Percentiles rank a stretch among this genome's conserved stretches.
Evolutionary conservation across 2,329 filamentous ascomycete species (phyloP).

Genomic region (Metarhizium anisopliae): DNA sequence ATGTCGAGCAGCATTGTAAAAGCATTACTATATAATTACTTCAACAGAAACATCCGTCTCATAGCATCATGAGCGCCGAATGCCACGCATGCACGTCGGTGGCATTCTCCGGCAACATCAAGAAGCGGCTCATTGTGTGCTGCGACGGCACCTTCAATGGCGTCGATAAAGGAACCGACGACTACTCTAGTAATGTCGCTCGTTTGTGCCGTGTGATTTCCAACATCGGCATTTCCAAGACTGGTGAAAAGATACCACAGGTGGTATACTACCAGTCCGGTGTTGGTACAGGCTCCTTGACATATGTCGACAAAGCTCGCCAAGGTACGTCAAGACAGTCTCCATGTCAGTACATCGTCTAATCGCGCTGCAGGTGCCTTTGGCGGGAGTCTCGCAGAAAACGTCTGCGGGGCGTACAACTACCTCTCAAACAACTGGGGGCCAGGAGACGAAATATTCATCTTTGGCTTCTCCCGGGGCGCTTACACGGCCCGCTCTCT

Average conservation of each 20-base stretch:
- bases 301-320: not conserved
- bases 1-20: too few species aligned
- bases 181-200: conserved; percentile 23
- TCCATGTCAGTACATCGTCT: not conserved
- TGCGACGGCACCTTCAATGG: conserved; percentile 29
- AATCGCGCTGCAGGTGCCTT: conserved; percentile 3
- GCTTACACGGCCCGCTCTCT: conserved; percentile 22
- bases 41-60: too few species aligned
- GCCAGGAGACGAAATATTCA: conserved; percentile 20
- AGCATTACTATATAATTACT: too few species aligned
- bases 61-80: not conserved
- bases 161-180: conserved; percentile 15
- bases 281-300: conserved; percentile 15
- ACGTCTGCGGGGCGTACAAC: conserved; percentile 26
- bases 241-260: conserved; percentile 22
- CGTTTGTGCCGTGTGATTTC: conserved; percentile 21
- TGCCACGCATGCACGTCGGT: not conserved
- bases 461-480: conserved; percentile 22
- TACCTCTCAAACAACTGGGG: conserved; percentile 27
- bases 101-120: not conserved
- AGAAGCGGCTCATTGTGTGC: conserved; percentile 15
- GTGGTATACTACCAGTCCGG: conserved; percentile 28
- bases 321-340: not conserved
- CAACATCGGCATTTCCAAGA: conserved; percentile 14
- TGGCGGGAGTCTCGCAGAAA: conserved; percentile 19